phyloP scores from a whole-genome alignment of 1,284 basidiomycete genomes.

The Ustilago bromivora region DNA sequence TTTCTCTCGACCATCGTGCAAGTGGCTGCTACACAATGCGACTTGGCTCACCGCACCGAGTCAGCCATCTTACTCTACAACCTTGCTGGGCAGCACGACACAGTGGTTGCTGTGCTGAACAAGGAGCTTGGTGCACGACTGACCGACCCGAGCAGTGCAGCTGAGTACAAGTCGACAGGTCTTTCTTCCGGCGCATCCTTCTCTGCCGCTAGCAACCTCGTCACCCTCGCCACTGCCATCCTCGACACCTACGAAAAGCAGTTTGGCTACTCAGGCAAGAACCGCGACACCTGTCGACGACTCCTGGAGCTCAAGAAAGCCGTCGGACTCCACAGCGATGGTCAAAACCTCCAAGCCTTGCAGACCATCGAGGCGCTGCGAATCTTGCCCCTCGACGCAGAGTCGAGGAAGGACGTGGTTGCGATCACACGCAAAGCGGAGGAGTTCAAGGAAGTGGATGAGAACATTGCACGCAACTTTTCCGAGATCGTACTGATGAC shows the following conservation, averaged over 20 bases:
- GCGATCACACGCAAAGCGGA: conserved; percentile 88
- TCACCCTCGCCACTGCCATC: conserved; percentile 84
- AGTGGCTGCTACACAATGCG: conserved; percentile 80
- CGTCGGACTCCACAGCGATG: conserved; percentile 80
- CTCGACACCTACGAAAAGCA: conserved; percentile 84
- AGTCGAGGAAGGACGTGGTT: conserved; percentile 76
- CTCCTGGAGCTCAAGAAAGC: conserved; percentile 86
- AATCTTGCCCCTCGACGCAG: conserved; percentile 84
- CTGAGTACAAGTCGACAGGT: conserved; percentile 43
- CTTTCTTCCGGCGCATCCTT: conserved; percentile 70
- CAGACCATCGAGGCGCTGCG: conserved; percentile 89
- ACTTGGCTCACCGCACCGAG: conserved; percentile 78
- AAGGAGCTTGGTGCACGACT: conserved; percentile 83
- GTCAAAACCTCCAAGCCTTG: conserved; percentile 81
- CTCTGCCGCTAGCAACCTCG: conserved; percentile 78
- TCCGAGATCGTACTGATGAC: conserved; percentile 88
- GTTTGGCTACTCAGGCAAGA: conserved; percentile 79
- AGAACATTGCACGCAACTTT: conserved; percentile 86
- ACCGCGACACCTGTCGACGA: conserved; percentile 76
- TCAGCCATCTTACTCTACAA: conserved; percentile 97
- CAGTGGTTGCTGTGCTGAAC: conserved; percentile 88
- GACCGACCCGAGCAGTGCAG: conserved; percentile 55
- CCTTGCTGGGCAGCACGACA: conserved; percentile 89
- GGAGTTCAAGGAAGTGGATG: conserved; percentile 89
- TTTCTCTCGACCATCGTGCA: conserved; percentile 87